phyloP scores from a whole-genome alignment of 768 basidiomycete genomes.

The Chlorophyllum brunneum region DNA sequence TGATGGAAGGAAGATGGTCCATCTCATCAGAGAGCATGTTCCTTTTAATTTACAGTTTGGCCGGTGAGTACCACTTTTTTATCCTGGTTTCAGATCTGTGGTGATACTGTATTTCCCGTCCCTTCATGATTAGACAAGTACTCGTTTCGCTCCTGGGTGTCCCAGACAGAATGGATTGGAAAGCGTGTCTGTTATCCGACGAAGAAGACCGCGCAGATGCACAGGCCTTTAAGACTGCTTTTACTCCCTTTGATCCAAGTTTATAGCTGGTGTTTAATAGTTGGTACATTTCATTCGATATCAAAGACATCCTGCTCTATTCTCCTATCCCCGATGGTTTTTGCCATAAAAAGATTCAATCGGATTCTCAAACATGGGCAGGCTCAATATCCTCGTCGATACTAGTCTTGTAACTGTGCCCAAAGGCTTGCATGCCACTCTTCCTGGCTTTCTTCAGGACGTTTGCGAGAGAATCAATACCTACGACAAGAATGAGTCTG shows the following conservation, averaged over 20 bases:
- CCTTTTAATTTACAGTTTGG: conserved; percentile 93
- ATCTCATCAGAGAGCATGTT: conserved; percentile 72
- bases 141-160: conserved; percentile 72
- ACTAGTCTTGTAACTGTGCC: conserved; percentile 49
- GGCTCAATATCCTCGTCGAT: conserved; percentile 14
- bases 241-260: conserved; percentile 66
- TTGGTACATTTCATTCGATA: background rate
- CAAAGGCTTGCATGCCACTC: conserved; percentile 57
- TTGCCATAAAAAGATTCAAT: background rate
- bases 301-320: too few species aligned
- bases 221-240: conserved; percentile 78
- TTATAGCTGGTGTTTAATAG: conserved; percentile 1
- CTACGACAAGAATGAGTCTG: conserved; percentile 27
- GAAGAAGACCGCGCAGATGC: conserved; percentile 86
- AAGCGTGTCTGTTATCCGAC: conserved; percentile 76
- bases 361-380: conserved; percentile 16
- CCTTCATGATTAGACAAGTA: conserved; percentile 56
- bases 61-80: conserved; percentile 61
- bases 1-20: conserved; percentile 79
- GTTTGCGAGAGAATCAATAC: conserved; percentile 81
- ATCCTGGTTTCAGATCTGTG: background rate
- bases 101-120: conserved; percentile 9
- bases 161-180: conserved; percentile 89
- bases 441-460: conserved; percentile 69
- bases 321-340: too few species aligned